A percentile compares a stretch with the other conserved stretches of the same genome.
Conservation (phyloP, 2,329 filamentous ascomycete genomes). For the Colletotrichum eleusines region DNA sequence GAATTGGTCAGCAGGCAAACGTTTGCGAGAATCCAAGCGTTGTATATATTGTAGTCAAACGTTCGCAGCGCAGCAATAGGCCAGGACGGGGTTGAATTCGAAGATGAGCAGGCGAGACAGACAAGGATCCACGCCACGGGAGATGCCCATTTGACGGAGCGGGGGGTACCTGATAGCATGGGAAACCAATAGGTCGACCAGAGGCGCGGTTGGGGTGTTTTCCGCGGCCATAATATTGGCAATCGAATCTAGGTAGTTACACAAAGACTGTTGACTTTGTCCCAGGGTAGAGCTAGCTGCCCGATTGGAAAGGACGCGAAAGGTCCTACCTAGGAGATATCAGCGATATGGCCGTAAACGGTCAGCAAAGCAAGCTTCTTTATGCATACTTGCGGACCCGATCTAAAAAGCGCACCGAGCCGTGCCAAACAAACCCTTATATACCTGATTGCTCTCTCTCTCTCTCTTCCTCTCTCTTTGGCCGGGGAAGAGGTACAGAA, state of each 20-base stretch:
- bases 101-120: neutral
- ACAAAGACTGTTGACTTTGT: neutral
- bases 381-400: constrained; percentile 24
- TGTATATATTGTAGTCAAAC: constrained; percentile 12
- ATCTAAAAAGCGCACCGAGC: neutral
- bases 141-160: neutral
- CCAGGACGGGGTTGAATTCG: neutral
- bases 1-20: constrained; percentile 1
- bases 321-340: neutral
- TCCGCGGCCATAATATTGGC: neutral
- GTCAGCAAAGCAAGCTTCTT: constrained; percentile 18
- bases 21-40: neutral
- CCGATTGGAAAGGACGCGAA: neutral
- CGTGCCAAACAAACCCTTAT: neutral
- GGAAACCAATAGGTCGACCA: neutral
- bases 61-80: neutral
- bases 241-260: neutral
- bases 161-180: neutral
- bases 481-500: neutral
- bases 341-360: neutral
- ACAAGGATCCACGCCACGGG: neutral
- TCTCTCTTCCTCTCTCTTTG: too few species aligned
- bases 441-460: too few species aligned
- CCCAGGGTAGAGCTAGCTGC: neutral
- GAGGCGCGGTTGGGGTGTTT: neutral